Percentiles rank a stretch among this genome's conserved stretches.
Evolutionary conservation across 208 protist species (phyloP).

Genomic region (Strigomonas galati): DNA sequence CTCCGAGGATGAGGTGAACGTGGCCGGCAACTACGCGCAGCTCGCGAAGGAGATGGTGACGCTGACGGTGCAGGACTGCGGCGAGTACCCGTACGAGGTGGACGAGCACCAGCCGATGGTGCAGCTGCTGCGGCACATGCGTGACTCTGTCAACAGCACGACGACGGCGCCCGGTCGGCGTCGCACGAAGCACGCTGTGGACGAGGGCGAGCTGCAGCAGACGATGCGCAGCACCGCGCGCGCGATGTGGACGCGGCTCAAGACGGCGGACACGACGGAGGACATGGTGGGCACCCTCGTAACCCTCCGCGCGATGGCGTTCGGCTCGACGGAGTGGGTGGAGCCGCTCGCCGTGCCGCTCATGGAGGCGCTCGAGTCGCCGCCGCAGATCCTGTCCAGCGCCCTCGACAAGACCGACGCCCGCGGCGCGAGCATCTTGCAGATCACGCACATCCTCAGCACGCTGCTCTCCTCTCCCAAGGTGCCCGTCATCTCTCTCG

Average conservation of each 20-base stretch:
- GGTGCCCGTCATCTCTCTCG: slow-evolving; percentile 53
- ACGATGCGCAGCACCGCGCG: slow-evolving; percentile 53
- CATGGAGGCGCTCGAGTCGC: slow-evolving; percentile 40
- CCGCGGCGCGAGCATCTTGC: background rate
- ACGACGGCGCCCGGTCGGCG: slow-evolving; percentile 6
- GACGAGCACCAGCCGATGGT: slow-evolving; percentile 48
- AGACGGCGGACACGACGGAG: slow-evolving; percentile 32
- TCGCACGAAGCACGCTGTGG: slow-evolving; percentile 12
- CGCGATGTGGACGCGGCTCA: slow-evolving; percentile 57
- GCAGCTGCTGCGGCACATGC: slow-evolving; percentile 55
- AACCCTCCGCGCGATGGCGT: slow-evolving; percentile 47
- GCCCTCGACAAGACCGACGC: background rate
- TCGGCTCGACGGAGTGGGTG: slow-evolving; percentile 48
- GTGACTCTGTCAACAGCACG: slow-evolving; percentile 13
- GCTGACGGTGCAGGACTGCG: slow-evolving; percentile 30
- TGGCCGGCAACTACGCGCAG: slow-evolving; percentile 22
- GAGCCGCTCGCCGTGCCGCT: slow-evolving; percentile 58
- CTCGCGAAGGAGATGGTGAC: slow-evolving; percentile 52
- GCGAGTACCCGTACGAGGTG: slow-evolving; percentile 65
- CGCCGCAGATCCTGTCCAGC: slow-evolving; percentile 15
- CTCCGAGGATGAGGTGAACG: background rate
- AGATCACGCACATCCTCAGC: slow-evolving; percentile 7
- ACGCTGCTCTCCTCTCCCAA: slow-evolving; percentile 22
- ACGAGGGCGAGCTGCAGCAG: slow-evolving; percentile 39
- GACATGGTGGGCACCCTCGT: slow-evolving; percentile 53